Percentiles rank a stretch among this genome's conserved stretches.
These are phyloP conservation scores for Aspergillus chevalieri DNA, from an alignment of 2,329 filamentous ascomycete genomes.

Conservation along the genomic window DNA sequence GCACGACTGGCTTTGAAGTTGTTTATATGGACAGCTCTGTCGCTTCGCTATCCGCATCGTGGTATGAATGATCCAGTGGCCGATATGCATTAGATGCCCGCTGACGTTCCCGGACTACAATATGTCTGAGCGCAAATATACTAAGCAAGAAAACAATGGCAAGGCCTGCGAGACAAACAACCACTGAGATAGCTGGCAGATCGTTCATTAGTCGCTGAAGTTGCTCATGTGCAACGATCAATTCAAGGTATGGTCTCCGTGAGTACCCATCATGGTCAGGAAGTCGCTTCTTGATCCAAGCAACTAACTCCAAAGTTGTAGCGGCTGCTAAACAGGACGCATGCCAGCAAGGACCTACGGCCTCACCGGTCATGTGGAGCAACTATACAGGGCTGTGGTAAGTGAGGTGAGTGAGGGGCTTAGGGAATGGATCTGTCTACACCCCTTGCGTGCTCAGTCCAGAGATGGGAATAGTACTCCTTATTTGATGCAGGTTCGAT, in stretches of 20 bases:
- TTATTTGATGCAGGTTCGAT: too few species aligned
- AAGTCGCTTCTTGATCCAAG: neutral
- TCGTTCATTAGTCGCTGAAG: too few species aligned
- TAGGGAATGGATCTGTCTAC: too few species aligned
- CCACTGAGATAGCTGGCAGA: neutral
- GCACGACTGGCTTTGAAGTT: neutral
- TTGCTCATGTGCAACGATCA: too few species aligned
- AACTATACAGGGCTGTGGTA: too few species aligned
- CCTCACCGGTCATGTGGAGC: too few species aligned
- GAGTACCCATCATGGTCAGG: neutral
- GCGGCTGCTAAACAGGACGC: too few species aligned
- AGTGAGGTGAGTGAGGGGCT: too few species aligned
- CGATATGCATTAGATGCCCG: neutral
- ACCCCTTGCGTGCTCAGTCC: too few species aligned
- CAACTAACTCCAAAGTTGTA: too few species aligned
- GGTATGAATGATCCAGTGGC: neutral
- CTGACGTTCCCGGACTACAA: neutral
- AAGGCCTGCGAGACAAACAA: neutral
- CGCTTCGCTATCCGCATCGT: neutral
- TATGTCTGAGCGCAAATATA: neutral
- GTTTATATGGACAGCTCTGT: neutral
- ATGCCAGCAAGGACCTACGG: too few species aligned
- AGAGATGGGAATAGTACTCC: too few species aligned
- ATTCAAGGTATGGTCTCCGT: neutral
- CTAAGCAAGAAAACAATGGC: neutral